phyloP scores from a whole-genome alignment of 129 eudicot species.

The Tanacetum coccineum region DNA sequence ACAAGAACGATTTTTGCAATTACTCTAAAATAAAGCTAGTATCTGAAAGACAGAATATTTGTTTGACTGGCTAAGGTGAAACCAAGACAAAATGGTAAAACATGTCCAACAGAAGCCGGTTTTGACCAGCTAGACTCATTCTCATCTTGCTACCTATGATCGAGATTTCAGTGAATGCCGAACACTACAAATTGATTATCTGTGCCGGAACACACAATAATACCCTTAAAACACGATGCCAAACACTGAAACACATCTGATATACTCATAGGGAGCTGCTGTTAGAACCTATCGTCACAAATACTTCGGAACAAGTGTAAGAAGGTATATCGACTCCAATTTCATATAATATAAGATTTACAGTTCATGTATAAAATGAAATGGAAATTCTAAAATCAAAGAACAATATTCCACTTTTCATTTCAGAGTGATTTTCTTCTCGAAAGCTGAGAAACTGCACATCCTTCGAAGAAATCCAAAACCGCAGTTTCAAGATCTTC shows the following conservation, averaged over 20 bases:
- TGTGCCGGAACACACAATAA: not conserved
- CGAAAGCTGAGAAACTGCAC: slow-evolving; percentile 49
- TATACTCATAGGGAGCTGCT: not conserved
- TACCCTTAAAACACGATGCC: not conserved
- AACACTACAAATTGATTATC: slow-evolving; percentile 6
- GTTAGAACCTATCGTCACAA: not conserved
- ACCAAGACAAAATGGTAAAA: slow-evolving; percentile 24
- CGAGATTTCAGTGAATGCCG: slow-evolving; percentile 10
- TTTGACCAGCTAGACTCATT: slow-evolving; percentile 25
- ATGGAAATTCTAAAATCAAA: slow-evolving; percentile 43
- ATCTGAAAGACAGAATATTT: too few species aligned
- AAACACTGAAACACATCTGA: not conserved
- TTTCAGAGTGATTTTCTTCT: slow-evolving; percentile 56
- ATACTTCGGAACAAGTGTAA: not conserved
- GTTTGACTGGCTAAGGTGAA: too few species aligned
- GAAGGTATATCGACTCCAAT: slow-evolving; percentile 7
- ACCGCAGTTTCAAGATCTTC: slow-evolving; percentile 72
- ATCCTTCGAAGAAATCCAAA: slow-evolving; percentile 77
- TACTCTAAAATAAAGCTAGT: too few species aligned
- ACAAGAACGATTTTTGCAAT: too few species aligned
- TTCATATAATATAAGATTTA: slow-evolving; percentile 32
- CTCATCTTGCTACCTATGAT: slow-evolving; percentile 6
- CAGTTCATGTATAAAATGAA: slow-evolving; percentile 36
- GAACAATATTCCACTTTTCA: slow-evolving; percentile 41
- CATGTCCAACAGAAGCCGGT: slow-evolving; percentile 9